Conservation (phyloP, 2,329 filamentous ascomycete species). For the Tolypocladium amazonense region DNA sequence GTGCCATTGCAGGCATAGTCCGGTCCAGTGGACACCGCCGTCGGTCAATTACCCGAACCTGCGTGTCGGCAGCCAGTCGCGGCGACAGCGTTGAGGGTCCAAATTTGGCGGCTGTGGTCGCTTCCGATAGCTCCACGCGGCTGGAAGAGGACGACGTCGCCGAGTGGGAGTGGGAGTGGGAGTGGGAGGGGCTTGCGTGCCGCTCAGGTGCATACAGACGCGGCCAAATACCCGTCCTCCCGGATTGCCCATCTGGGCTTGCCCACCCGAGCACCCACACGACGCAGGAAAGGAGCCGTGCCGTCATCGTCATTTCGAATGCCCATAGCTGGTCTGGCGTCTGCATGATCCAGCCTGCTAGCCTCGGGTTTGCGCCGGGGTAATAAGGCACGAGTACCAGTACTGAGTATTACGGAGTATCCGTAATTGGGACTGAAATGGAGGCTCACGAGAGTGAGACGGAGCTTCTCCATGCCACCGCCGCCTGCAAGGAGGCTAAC, state of each 20-base stretch:
- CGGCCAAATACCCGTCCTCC: not conserved
- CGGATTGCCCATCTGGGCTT: not conserved
- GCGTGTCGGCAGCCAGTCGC: not conserved
- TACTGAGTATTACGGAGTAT: too few relatives aligned
- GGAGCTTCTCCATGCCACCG: not conserved
- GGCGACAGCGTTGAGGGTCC: not conserved
- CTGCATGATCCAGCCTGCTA: not conserved
- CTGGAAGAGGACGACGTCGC: not conserved
- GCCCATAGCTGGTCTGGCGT: not conserved
- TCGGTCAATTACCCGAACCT: not conserved
- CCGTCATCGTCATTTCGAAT: not conserved
- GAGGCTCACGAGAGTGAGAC: not conserved
- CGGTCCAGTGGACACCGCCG: not conserved
- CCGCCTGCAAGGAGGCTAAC: not conserved
- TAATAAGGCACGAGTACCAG: not conserved
- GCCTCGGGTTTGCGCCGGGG: not conserved
- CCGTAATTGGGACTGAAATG: not conserved
- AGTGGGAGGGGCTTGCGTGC: not conserved
- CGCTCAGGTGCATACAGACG: not conserved
- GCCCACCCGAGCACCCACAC: not conserved
- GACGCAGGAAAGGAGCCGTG: not conserved
- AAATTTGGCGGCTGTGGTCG: not conserved
- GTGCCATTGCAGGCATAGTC: not conserved
- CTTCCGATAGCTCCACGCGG: not conserved
- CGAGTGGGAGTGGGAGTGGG: not conserved